These are phyloP conservation scores for Corchorus olitorius DNA, from an alignment of 345 rosid species.

Conservation along the genomic window DNA sequence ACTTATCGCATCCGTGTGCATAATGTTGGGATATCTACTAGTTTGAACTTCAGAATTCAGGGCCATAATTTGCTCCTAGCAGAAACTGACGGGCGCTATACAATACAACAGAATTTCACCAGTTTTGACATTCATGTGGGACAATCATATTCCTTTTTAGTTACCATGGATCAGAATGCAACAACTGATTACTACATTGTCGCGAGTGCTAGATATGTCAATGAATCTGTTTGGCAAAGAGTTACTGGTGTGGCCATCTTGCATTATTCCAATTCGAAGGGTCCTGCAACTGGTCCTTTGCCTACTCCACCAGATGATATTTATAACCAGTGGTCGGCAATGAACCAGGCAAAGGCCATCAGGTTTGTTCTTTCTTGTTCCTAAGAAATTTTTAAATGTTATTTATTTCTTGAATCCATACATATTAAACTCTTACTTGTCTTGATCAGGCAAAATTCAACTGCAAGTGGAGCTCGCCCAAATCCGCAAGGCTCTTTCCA, in stretches of 20 bases:
- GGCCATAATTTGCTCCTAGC: conserved; percentile 81
- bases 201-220: conserved; percentile 94
- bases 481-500: conserved; percentile 97
- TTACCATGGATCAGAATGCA: conserved; percentile 92
- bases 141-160: conserved; percentile 87
- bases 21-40: conserved; percentile 88
- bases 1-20: conserved; percentile 84
- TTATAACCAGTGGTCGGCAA: conserved; percentile 71
- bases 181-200: conserved; percentile 81
- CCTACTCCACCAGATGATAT: conserved; percentile 73
- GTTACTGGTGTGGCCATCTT: conserved; percentile 93
- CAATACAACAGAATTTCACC: conserved; percentile 66
- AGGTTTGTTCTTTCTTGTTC: conserved; percentile 41
- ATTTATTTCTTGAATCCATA: not conserved
- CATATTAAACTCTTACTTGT: conserved; percentile 12
- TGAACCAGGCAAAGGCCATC: conserved; percentile 85
- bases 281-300: conserved; percentile 77
- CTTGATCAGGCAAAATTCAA: conserved; percentile 69
- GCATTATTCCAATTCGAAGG: conserved; percentile 89
- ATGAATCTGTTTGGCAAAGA: conserved; percentile 83
- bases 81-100: conserved; percentile 85
- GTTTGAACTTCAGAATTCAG: conserved; percentile 94
- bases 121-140: conserved; percentile 90
- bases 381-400: not conserved
- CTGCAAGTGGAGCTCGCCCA: conserved; percentile 97